Evolutionary conservation across 768 basidiomycete species (phyloP), one percentile per base, ranked within the genome.

Genomic region (Thelephora aurantiotincta): DNA sequence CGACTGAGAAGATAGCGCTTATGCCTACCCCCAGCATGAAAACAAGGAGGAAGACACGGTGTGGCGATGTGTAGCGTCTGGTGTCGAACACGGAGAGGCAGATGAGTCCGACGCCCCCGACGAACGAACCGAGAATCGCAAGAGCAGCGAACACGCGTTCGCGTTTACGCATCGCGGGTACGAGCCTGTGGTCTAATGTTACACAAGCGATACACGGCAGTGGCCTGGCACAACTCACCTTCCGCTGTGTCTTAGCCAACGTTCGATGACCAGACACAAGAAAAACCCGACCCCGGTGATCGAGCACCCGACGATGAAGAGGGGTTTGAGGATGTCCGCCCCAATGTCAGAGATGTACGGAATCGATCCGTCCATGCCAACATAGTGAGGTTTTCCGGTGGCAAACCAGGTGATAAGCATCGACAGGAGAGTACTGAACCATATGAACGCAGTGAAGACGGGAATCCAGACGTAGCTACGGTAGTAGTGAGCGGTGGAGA

Each of bases 281-380:
- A 82, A 63, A 60, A 88, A 83, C 0, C 70, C 65, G 2, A 73
- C 61, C 6, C 72, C 77, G 2, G 85, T 84, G 49, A 85, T 71
- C 35, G 67, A 64, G 54, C 77, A 80, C 6, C 78, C 78, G 13
- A 70, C 66, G 44, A 88, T 66, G 55, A 89, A 89, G 34, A 88
- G 69, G 2, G 86, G 85, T 58, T 88, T 87, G 38, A 88, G 65
- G 45, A 71, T 67, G 52, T 71, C 72, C 16, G 86, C 84, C n/a
- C 80, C 84, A 33, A 87, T 63, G 55, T 88, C 83, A 36, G 82
- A 84, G 43, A 88, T 85, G 60, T 81, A 85, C n/a, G 77, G 75
- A 45, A 85, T 74, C 1, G 61, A 60, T 18, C 72, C 71, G 34
- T 77, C 69, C 58, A 72, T 68, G 12, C 78, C 71, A 13, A 68